Evolutionary conservation across 2,329 filamentous ascomycete genomes (phyloP).

Genomic region (Cadophora sp.): DNA sequence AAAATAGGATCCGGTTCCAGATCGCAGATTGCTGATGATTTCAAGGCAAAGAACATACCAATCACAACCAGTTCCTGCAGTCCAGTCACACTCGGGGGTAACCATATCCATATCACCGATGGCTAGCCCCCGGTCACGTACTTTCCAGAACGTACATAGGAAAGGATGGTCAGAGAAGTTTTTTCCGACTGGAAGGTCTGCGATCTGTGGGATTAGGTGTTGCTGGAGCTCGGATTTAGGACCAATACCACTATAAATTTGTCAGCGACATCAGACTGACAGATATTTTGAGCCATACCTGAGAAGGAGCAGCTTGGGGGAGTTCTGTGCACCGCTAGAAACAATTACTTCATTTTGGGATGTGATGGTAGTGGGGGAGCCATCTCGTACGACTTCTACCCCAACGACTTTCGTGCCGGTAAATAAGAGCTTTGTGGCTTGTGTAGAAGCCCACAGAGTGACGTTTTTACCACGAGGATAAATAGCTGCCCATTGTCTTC

Average conservation of each 20-base stretch:
- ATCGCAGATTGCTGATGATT: too few relatives aligned
- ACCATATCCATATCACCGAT: constrained; percentile 25
- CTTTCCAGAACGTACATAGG: constrained; percentile 25
- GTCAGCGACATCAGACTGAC: not conserved
- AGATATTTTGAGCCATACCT: not conserved
- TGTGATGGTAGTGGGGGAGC: not conserved
- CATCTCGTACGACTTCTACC: constrained; percentile 15
- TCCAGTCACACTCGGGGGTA: constrained; percentile 22
- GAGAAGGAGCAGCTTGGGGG: constrained; percentile 57
- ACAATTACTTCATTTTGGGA: constrained; percentile 53
- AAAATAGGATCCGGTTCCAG: too few relatives aligned
- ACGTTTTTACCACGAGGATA: constrained; percentile 41
- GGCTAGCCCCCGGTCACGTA: constrained; percentile 21
- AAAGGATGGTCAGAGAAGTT: too few relatives aligned
- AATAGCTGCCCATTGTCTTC: constrained; percentile 42
- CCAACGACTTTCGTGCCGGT: constrained; percentile 49
- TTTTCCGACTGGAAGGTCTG: constrained; percentile 27
- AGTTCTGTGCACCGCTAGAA: constrained; percentile 55
- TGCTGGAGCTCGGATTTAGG: constrained; percentile 49
- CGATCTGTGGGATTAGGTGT: constrained; percentile 34
- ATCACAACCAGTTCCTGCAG: constrained; percentile 20
- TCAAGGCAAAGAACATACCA: not conserved
- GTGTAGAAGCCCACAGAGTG: constrained; percentile 38
- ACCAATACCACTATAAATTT: constrained; percentile 51
- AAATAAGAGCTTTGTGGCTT: constrained; percentile 42